Evolutionary conservation across 192 early-diverging fungal genomes (phyloP), one percentile per base, ranked within the genome.

Genomic region (Thoreauomyces humboldtii): DNA sequence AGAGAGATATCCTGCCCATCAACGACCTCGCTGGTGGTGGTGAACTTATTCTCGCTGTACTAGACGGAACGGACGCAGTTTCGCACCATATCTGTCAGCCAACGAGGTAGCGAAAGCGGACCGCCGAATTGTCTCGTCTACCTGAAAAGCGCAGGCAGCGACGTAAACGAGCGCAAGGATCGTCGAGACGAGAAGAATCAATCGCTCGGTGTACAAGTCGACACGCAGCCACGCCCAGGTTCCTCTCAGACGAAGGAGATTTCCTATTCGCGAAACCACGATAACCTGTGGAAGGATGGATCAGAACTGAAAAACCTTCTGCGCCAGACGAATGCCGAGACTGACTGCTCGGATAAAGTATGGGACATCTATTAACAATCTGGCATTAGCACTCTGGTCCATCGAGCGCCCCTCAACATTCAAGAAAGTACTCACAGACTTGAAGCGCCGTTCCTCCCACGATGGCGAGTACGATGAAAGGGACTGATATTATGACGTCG

Each of bases 301-400:
- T n/a, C n/a, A n/a, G n/a, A n/a, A n/a, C n/a, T n/a, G n/a, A n/a
- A n/a, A n/a, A n/a, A n/a, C n/a, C n/a, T n/a, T n/a, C n/a, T n/a
- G n/a, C n/a, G n/a, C n/a, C n/a, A n/a, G n/a, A n/a, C n/a, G n/a
- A n/a, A n/a, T n/a, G n/a, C n/a, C n/a, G n/a, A n/a, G n/a, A n/a
- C n/a, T n/a, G n/a, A n/a, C n/a, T n/a, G 81, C 79, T 28, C 81
- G 64, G 31, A 89, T 53, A 73, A 86, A 89, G 51, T 85, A 89
- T 14, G 87, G 87, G 0, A 89, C 73, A 28, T 74, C 22, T 38
- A 41, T n/a, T 12, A 41, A 41, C n/a, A n/a, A n/a, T n/a, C n/a
- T n/a, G n/a, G n/a, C n/a, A n/a, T n/a, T n/a, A n/a, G n/a, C n/a
- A n/a, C n/a, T n/a, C n/a, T n/a, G n/a, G n/a, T n/a, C n/a, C n/a